Base-by-base conservation (phyloP, 106 monocot genomes). In the Platanthera guangdongensis region DNA sequence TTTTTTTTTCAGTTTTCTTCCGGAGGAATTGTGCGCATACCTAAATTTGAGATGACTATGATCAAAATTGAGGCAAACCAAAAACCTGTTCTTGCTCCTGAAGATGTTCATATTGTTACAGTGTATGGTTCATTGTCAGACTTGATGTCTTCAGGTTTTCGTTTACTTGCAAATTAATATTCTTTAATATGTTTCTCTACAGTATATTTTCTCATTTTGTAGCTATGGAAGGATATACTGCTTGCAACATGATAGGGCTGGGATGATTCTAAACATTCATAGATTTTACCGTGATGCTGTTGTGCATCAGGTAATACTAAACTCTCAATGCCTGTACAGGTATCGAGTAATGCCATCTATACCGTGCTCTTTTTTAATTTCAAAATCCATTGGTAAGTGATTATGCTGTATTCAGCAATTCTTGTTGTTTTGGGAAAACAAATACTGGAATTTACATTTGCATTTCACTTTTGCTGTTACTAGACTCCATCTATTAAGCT, bases 271-370 rank as follows among this genome's bases (percentile, higher is more conserved):
- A 30, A 87, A 93, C 63, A 57, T 93, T 52, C 89, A 91, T 80
- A 88, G 96, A 53, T 96, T 96, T 76, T 96, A 96, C 71, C 96
- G 96, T 81, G 96, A 96, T 89, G 96, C 96, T 75, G 93, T 96
- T 80, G 75, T 96, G 39, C 85, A 89, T 75, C 96, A 93, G 96
- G 96, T 96, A 87, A 47, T 14, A 19, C 47, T 32, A 28, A 47
- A 47, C 70, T 70, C 70, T 47, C 47, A 70, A 14, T 70, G 16
- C 47, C 8, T 46, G 32, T 30, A 65, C 65, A 65, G 4, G 9
- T 16, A 6, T 65, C 21, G 1, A 8, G 62, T 63, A 63, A 65
- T 32, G 11, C 28, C 32, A 65, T 65, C 39, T 39, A 12, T 28
- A 4, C 65, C 30, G 28, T 39, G 39, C 39, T 39, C 39, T 32